Base-by-base conservation (phyloP, 805 yeast species). In the Spathaspora sp. region DNA sequence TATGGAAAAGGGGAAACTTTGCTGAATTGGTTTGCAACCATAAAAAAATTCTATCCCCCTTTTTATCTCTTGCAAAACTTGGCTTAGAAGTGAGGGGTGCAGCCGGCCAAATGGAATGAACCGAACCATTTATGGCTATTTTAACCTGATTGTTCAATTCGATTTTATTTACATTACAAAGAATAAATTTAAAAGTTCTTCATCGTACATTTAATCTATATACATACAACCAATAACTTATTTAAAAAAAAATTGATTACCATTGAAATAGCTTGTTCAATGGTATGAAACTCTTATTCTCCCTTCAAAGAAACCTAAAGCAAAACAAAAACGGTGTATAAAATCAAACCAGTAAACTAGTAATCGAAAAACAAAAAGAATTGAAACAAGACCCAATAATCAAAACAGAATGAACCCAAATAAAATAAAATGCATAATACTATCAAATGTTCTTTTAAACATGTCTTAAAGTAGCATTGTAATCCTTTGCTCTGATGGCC, bases 401-500 rank as follows among this genome's bases (percentile, higher is more conserved):
- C 35, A 31, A 31, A 31, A 31, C 35, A 11, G 14, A 32, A 35
- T 35, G 17, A 35, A 35, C 40, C 40, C 40, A 35, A 35, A 35
- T 35, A 35, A 35, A 35, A 31, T 31, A 35, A n/a, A n/a, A 35
- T 35, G 40, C 16, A 35, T 12, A 16, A 35, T 9, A 35, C 40
- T 35, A 35, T 35, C 16, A 35, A 35, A n/a, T 35, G 40, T 35
- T 35, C 8, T 12, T 29, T 29, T 35, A 35, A 16, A 35, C 40
- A 32, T 44, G 48, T 47, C 52, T 50, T 23, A 50, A 50, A 38
- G 19, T 50, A 18, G 46, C 17, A 29, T 50, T 52, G 42, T 42
- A 52, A 19, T 51, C 45, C 45, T 48, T 49, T 6, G 52, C 17
- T 47, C 50, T 52, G 28, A 50, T 47, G 4, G 52, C 51, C 26